phyloP scores from a whole-genome alignment of 768 basidiomycete genomes.

The Myochromella boudieri region DNA sequence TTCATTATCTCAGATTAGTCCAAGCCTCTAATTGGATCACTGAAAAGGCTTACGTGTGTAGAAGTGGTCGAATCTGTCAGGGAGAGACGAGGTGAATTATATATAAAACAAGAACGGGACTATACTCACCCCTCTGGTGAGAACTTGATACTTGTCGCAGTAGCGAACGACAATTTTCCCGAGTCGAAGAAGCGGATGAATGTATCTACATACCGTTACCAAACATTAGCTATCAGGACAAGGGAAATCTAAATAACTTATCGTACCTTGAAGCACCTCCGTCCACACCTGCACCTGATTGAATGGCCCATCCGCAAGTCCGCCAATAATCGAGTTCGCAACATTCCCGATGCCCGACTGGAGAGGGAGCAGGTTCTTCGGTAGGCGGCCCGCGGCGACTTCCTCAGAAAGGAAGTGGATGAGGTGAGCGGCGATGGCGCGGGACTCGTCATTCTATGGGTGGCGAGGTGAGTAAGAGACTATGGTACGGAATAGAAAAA shows the following conservation, averaged over 20 bases:
- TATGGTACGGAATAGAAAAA: not conserved
- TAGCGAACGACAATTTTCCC: slow-evolving; percentile 45
- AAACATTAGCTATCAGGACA: too few species aligned
- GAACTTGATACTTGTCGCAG: slow-evolving; percentile 47
- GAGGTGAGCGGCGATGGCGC: slow-evolving; percentile 42
- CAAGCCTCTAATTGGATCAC: too few species aligned
- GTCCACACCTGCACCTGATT: slow-evolving; percentile 51
- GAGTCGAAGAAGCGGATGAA: slow-evolving; percentile 48
- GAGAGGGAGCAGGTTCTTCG: slow-evolving; percentile 40
- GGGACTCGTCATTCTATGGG: slow-evolving; percentile 36
- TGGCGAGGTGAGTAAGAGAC: not conserved
- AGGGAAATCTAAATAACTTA: too few species aligned
- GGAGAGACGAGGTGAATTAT: not conserved
- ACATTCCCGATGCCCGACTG: slow-evolving; percentile 51
- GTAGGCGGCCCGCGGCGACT: slow-evolving; percentile 39
- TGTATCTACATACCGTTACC: slow-evolving; percentile 28
- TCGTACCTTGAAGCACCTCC: slow-evolving; percentile 47
- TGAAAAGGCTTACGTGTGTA: slow-evolving; percentile 41
- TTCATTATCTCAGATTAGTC: too few species aligned
- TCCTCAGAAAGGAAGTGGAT: slow-evolving; percentile 44
- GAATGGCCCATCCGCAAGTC: slow-evolving; percentile 46
- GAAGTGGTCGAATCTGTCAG: slow-evolving; percentile 42
- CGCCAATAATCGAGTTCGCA: slow-evolving; percentile 49
- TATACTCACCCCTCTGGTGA: slow-evolving; percentile 38
- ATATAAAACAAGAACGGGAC: not conserved